These are phyloP conservation scores for Forsythia suspensa DNA, from an alignment of 257 asterid genomes.

Conservation along the genomic window DNA sequence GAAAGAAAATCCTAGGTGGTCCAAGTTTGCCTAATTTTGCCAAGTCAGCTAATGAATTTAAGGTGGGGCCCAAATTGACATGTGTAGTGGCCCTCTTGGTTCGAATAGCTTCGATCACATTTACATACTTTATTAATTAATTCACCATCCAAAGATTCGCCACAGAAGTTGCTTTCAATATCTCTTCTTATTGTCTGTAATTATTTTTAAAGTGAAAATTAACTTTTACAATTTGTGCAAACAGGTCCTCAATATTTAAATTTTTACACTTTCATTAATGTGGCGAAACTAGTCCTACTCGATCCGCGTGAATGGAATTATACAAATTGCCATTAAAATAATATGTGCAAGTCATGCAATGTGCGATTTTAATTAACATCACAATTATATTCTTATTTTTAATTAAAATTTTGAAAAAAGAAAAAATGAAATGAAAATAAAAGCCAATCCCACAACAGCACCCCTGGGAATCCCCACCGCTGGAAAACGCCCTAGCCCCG, in stretches of 20 bases:
- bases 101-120: constrained; percentile 9
- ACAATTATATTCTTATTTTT: too few relatives aligned
- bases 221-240: background rate
- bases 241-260: background rate
- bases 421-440: too few relatives aligned
- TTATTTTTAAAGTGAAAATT: background rate
- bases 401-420: too few relatives aligned
- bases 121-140: background rate
- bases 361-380: too few relatives aligned
- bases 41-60: constrained; percentile 23
- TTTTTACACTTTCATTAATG: background rate
- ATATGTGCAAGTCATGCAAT: too few relatives aligned
- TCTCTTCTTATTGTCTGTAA: background rate
- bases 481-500: too few relatives aligned
- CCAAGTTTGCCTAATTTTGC: background rate
- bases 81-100: constrained; percentile 1
- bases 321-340: background rate
- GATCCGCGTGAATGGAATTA: too few relatives aligned
- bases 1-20: background rate
- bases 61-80: constrained; percentile 17
- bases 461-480: too few relatives aligned
- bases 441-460: too few relatives aligned
- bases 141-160: constrained; percentile 35
- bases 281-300: background rate
- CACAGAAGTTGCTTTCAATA: constrained; percentile 26